Conservation (phyloP, 2,329 filamentous ascomycete species). For the Clarireedia paspali region DNA sequence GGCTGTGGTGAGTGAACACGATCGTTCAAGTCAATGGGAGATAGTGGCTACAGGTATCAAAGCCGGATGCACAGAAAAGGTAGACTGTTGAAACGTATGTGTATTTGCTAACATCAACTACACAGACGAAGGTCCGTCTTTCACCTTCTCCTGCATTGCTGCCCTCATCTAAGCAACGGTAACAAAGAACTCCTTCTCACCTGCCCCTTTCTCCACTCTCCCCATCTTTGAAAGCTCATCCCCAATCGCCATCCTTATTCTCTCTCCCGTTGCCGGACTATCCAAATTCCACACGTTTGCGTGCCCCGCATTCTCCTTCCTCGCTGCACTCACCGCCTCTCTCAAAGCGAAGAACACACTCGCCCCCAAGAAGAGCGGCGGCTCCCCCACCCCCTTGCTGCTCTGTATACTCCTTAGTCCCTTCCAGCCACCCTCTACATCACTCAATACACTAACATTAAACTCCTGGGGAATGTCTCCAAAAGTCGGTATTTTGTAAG, state of each 20-base stretch:
- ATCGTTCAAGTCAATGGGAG: too few relatives aligned
- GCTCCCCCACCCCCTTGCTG: constrained; percentile 51
- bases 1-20: too few relatives aligned
- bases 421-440: constrained; percentile 39
- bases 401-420: constrained; percentile 45
- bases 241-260: constrained; percentile 35
- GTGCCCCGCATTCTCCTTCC: constrained; percentile 37
- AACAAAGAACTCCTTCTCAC: constrained; percentile 28
- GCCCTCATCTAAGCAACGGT: constrained; percentile 3
- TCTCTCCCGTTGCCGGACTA: constrained; percentile 44
- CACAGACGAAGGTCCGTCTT: too few relatives aligned
- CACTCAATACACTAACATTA: constrained; percentile 24
- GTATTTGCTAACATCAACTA: background rate
- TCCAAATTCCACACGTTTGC: constrained; percentile 39
- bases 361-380: constrained; percentile 50
- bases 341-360: constrained; percentile 46
- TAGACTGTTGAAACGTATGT: too few relatives aligned
- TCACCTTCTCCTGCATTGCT: too few relatives aligned
- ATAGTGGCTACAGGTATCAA: too few relatives aligned
- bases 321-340: constrained; percentile 43
- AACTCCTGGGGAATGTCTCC: constrained; percentile 74
- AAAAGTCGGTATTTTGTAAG: constrained; percentile 86
- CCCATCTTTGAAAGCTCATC: constrained; percentile 29
- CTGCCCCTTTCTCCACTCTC: constrained; percentile 22
- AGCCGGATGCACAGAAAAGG: too few relatives aligned